phyloP scores from a whole-genome alignment of 169 alveolate species.

The Eimeria tenella region DNA sequence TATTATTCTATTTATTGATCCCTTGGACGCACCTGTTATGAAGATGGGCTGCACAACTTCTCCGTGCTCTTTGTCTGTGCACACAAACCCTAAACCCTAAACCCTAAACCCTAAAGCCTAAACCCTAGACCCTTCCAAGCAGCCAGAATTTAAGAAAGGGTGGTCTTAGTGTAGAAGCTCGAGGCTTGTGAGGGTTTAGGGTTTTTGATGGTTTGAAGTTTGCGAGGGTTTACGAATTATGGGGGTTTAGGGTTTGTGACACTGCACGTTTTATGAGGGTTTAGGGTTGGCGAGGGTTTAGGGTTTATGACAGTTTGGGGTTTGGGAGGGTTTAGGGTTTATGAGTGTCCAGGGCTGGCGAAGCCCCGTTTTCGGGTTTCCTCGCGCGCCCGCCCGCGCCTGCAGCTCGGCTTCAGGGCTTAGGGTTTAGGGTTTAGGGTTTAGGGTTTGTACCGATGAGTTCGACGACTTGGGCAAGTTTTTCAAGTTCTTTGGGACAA shows the following conservation, averaged over 20 bases:
- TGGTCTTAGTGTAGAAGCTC: neutral
- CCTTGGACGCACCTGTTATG: slow-evolving; percentile 46
- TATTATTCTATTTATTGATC: no score
- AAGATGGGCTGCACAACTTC: slow-evolving; percentile 80
- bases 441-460: slow-evolving; percentile 77
- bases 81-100: neutral
- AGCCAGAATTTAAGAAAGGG: slow-evolving; percentile 54
- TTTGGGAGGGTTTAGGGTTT: no score
- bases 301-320: no score
- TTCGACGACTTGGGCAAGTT: slow-evolving; percentile 87
- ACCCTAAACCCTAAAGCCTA: neutral
- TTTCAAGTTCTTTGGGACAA: slow-evolving; percentile 93
- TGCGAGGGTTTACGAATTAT: no score
- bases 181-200: neutral
- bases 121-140: neutral
- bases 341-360: no score
- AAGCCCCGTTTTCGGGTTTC: no score
- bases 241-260: no score
- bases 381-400: no score
- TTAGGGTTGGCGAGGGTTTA: no score
- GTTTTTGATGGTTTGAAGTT: neutral
- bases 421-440: neutral
- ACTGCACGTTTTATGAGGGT: no score
- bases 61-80: slow-evolving; percentile 75
- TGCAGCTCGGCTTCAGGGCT: neutral